Evolutionary conservation across 192 early-diverging fungal genomes (phyloP), one percentile per base, ranked within the genome.

Genomic region (Coemansia sp.): DNA sequence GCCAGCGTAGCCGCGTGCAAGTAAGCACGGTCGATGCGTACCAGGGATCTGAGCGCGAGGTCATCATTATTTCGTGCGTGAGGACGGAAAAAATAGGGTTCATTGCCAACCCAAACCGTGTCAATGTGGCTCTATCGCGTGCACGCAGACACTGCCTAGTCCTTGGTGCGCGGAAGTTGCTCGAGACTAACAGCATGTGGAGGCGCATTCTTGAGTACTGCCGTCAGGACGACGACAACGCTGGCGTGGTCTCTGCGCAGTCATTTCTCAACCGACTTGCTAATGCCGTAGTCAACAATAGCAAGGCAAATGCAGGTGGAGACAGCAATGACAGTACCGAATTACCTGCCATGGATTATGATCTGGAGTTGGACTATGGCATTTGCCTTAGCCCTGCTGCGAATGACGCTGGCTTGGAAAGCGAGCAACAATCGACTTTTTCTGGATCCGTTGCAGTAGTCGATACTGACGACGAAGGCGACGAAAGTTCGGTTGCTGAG

Each of bases 21-120:
- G 79, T 86, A 25, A 83, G 77, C 49, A 86, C 85, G 0, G 85
- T 86, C 11, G 85, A 87, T 62, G 84, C 84, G 12, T 87, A 86
- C 67, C 86, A 87, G 65, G 86, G 86, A 0, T 78, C 82, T 11
- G 86, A 87, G 70, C 84, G 81, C 40, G 76, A 82, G 8, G 54
- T 87, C 2, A 82, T 87, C 40, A 68, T 87, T 27, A 68, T 87
- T 7, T 84, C 84, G 24, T 80, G 76, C 27, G 84, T 86, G 20
- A 70, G 83, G 22, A 81, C 77, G 4, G 73, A 76, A 3, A 74
- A 74, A 29, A 67, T 84, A 17, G 84, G 84, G 6, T 87, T 87
- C 39, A 79, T 79, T 15, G 68, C 76, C n/a, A 79, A 76, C 10
- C 67, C 78, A 10, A 79, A 84, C 37, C 74, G 86, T 12, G 62